Base-by-base conservation (phyloP, 2,329 filamentous ascomycete species). In the Arthrobotrys iridis region DNA sequence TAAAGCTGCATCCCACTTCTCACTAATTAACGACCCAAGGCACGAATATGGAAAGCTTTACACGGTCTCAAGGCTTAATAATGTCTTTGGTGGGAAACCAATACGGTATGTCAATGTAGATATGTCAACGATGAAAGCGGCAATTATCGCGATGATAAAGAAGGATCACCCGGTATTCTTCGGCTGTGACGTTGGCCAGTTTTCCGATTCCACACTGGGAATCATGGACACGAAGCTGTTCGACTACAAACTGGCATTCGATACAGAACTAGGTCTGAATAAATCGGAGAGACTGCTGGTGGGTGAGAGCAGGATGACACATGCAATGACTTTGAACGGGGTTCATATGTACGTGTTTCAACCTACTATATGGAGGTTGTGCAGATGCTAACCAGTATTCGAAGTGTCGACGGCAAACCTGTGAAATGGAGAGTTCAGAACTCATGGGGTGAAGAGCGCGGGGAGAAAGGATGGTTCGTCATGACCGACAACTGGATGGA, bases 401-500 rank as follows among this genome's bases (percentile, higher is more conserved):
- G 22, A 22, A 75, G 79, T 80, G 81, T 96, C 1, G 89, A 91
- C 73, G 89, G 88, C 0, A 87, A 88, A 82, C 85, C 88, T 1
- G 87, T 93, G 0, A 84, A 93, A 46, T 97, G 93, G 93, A 85
- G 92, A 63, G 92, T 96, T 4, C 90, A 96, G 85, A 96, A 96
- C 81, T 91, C 88, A 66, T 96, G 93, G 93, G 91, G 91, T 10
- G 85, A 88, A 41, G 83, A 80, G 0, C 86, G 86, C 0, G 93
- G 93, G 0, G 87, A 89, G 10, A 88, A 93, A 78, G 93, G 93
- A 0, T 96, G 92, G 87, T 95, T 95, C 80, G 91, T 96, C 76
- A 96, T 96, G 92, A 67, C 58, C 7, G 75, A 78, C 28, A 33
- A 28, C 11, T 92, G 90, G 90, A 89, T 92, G 87, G 88, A 91